These are phyloP conservation scores for Heliamphora exappendiculata DNA, from an alignment of 148 eudicot species.

Conservation along the genomic window DNA sequence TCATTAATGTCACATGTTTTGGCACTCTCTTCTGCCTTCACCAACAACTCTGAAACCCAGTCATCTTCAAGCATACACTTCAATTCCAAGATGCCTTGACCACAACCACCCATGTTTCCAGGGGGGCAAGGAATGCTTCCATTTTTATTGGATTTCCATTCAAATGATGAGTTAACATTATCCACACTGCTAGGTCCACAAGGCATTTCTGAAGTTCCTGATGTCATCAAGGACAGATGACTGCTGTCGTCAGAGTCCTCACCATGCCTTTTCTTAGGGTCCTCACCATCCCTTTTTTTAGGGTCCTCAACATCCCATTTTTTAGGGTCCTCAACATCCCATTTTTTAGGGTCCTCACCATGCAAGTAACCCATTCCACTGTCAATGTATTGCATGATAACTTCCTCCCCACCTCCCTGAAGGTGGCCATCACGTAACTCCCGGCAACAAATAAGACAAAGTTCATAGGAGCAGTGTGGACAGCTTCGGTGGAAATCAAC, in stretches of 20 bases:
- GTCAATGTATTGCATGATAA: conserved; percentile 26
- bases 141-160: conserved; percentile 39
- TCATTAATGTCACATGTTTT: background rate
- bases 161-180: conserved; percentile 13
- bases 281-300: background rate
- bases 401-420: conserved; percentile 29
- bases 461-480: conserved; percentile 37
- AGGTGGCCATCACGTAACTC: conserved; percentile 45
- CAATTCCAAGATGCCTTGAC: conserved; percentile 28
- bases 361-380: conserved; percentile 33
- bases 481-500: conserved; percentile 51
- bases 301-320: background rate
- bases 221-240: background rate
- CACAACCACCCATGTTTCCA: conserved; percentile 40
- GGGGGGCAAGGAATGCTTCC: conserved; percentile 49
- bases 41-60: conserved; percentile 28
- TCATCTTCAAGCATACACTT: conserved; percentile 21
- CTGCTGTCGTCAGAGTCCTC: background rate
- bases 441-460: conserved; percentile 52
- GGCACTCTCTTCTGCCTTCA: conserved; percentile 26
- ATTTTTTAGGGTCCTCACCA: conserved; percentile 14
- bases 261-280: background rate
- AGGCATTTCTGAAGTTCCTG: background rate
- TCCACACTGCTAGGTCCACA: background rate
- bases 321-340: background rate